Conservation (phyloP, 306 rosid species). For the Dryas octopetala region DNA sequence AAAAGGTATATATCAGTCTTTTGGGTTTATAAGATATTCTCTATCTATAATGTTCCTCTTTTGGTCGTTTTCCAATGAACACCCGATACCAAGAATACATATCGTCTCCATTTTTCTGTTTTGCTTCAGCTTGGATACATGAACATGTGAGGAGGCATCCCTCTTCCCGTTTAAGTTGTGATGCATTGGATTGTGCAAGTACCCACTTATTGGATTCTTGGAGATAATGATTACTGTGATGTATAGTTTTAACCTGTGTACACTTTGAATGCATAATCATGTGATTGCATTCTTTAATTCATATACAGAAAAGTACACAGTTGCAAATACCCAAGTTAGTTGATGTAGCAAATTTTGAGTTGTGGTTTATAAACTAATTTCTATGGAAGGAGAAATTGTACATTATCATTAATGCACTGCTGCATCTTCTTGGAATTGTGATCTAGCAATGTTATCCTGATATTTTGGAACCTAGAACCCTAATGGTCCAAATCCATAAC, state of each 20-base stretch:
- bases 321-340: background rate
- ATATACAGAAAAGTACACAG: background rate
- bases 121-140: background rate
- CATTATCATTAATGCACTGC: background rate
- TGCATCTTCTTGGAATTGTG: background rate
- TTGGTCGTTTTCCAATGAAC: background rate
- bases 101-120: background rate
- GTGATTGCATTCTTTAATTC: background rate
- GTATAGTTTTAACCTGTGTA: background rate
- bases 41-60: background rate
- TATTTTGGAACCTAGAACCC: background rate
- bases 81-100: background rate
- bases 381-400: background rate
- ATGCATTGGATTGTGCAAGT: background rate
- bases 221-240: background rate
- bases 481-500: background rate
- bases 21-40: background rate
- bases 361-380: background rate
- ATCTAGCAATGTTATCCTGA: background rate
- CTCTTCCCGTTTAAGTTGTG: background rate
- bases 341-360: background rate
- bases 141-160: background rate
- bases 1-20: background rate
- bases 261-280: background rate
- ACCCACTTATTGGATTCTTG: background rate